Percentiles rank a stretch among this genome's conserved stretches.
phyloP scores from a whole-genome alignment of 371 early-diverging fungal species.

The Syncephalastrum sp. region DNA sequence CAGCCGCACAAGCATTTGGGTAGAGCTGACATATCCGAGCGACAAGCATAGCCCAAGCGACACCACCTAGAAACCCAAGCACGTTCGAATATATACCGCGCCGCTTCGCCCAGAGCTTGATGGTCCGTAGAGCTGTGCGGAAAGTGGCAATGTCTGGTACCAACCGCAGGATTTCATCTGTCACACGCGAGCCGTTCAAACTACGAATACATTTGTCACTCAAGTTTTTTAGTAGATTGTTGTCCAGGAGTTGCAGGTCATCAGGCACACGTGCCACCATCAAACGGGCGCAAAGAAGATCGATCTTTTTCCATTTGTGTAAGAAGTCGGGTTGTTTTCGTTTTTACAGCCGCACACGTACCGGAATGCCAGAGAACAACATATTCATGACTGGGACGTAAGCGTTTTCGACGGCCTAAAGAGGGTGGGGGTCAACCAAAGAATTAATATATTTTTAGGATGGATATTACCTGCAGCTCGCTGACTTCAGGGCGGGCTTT shows the following conservation, averaged over 20 bases:
- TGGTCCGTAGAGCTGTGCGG: constrained; percentile 90
- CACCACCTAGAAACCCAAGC: constrained; percentile 99
- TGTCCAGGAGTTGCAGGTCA: constrained; percentile 86
- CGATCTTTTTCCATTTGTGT: constrained; percentile 68
- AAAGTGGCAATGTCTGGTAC: constrained; percentile 95
- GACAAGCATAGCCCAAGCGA: constrained; percentile 99
- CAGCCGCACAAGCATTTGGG: constrained; percentile 91
- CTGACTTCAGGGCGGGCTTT: constrained; percentile 82
- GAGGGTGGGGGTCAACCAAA: background rate
- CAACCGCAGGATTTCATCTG: constrained; percentile 95
- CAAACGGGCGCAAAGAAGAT: constrained; percentile 95
- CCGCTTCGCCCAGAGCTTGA: constrained; percentile 99
- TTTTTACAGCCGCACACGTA: constrained; percentile 22
- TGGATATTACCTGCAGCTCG: constrained; percentile 75
- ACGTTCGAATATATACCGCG: constrained; percentile 96
- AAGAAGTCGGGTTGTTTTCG: background rate
- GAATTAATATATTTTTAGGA: background rate
- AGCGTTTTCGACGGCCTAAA: constrained; percentile 83
- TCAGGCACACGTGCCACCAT: constrained; percentile 80
- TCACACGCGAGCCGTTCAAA: constrained; percentile 98
- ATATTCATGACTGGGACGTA: constrained; percentile 99
- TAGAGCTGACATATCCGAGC: constrained; percentile 98
- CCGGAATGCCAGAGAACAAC: constrained; percentile 88
- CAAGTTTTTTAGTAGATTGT: constrained; percentile 84
- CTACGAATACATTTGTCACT: constrained; percentile 95